These are phyloP conservation scores for Pythium apleroticum DNA, from an alignment of 352 stramenopile genomes.

Conservation along the genomic window DNA sequence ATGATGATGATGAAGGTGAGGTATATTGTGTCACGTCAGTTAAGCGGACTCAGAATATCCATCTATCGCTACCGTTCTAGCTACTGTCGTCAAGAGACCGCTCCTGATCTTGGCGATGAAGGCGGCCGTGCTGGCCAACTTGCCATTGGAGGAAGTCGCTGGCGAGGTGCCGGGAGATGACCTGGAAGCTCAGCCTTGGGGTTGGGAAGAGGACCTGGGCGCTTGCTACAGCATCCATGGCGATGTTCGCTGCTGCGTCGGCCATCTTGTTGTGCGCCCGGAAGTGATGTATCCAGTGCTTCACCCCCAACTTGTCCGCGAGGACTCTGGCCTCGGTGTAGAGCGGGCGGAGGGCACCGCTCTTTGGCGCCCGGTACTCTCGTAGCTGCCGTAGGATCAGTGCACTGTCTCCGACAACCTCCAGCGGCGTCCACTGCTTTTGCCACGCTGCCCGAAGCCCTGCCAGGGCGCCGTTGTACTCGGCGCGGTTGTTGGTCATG, in stretches of 20 bases:
- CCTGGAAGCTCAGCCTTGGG: not conserved
- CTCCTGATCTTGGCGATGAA: not conserved
- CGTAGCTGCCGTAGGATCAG: slow-evolving; percentile 7
- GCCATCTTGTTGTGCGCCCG: slow-evolving; percentile 25
- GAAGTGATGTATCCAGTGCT: slow-evolving; percentile 10
- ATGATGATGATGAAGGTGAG: no score
- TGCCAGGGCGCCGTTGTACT: slow-evolving; percentile 8
- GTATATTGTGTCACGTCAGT: slow-evolving; percentile 5
- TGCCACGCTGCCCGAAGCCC: not conserved
- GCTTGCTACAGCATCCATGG: not conserved
- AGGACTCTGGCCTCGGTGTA: not conserved
- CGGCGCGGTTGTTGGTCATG: slow-evolving; percentile 23
- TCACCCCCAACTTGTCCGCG: not conserved
- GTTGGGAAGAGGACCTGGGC: not conserved
- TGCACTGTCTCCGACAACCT: slow-evolving; percentile 13
- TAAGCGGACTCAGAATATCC: not conserved
- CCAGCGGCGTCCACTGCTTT: not conserved
- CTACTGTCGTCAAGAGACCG: not conserved
- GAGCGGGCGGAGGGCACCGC: not conserved
- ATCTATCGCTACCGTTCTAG: slow-evolving; percentile 4
- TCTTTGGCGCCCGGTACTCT: not conserved
- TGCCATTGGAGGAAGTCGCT: not conserved
- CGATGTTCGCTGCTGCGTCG: slow-evolving; percentile 12
- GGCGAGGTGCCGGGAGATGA: not conserved
- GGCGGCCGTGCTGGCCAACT: not conserved